Evolutionary conservation across 257 asterid species (phyloP).

Genomic region (Ilex aquifolium): DNA sequence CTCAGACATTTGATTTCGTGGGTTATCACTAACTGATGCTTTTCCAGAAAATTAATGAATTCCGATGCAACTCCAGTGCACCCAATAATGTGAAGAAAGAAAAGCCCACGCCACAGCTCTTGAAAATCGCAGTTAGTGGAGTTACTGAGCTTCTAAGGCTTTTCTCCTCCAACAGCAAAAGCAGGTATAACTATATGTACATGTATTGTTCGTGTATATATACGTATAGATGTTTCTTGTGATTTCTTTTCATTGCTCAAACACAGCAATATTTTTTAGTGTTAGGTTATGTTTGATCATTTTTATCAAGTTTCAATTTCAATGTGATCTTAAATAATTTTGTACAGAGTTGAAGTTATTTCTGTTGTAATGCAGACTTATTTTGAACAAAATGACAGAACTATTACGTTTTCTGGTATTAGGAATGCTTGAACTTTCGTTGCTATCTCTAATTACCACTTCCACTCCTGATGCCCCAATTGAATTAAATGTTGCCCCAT

Average conservation of each 20-base stretch:
- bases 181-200: slow-evolving; percentile 18
- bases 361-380: no score
- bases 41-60: slow-evolving; percentile 26
- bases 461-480: no score
- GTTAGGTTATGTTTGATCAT: no score
- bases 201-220: neutral
- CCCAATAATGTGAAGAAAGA: slow-evolving; percentile 28
- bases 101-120: slow-evolving; percentile 42
- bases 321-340: no score
- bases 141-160: slow-evolving; percentile 61
- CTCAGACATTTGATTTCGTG: neutral
- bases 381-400: no score
- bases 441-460: no score
- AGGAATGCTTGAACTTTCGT: no score
- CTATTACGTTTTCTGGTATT: no score
- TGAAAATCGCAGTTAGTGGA: slow-evolving; percentile 58
- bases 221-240: neutral
- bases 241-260: neutral
- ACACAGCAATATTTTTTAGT: no score
- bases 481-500: no score
- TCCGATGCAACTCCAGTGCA: slow-evolving; percentile 44
- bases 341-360: no score
- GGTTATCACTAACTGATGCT: neutral
- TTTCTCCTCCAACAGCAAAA: slow-evolving; percentile 27
- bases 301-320: no score